Evolutionary conservation across 2,329 filamentous ascomycete genomes (phyloP).

Genomic region (Trichoderma guizhouense): DNA sequence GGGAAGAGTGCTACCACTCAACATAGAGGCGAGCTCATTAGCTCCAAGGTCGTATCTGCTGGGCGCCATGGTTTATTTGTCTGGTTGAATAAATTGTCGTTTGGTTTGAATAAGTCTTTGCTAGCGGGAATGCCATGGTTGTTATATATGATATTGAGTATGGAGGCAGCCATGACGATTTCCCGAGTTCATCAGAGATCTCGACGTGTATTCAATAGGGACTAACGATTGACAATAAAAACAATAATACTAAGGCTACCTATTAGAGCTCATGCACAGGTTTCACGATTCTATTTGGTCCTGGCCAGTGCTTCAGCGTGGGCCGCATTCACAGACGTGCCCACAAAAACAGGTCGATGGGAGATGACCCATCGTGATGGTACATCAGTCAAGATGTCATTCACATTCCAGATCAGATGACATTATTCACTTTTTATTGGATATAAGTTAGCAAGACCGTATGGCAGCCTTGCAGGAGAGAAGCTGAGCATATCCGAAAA

Average conservation of each 20-base stretch:
- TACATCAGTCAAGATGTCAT: not conserved
- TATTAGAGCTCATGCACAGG: not conserved
- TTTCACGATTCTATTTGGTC: not conserved
- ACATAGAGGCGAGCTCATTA: not conserved
- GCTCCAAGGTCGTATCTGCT: not conserved
- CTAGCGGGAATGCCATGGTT: not conserved
- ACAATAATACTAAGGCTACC: not conserved
- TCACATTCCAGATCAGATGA: not conserved
- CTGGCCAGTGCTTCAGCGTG: not conserved
- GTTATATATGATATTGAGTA: not conserved
- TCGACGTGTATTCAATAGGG: not conserved
- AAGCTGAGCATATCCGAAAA: not conserved
- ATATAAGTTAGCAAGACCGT: not conserved
- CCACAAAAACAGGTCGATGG: not conserved
- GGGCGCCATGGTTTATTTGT: not conserved
- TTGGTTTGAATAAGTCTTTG: not conserved
- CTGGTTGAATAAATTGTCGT: not conserved
- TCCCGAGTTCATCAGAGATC: not conserved
- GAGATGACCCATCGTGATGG: not conserved
- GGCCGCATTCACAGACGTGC: not conserved
- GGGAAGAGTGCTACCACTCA: constrained; percentile 2
- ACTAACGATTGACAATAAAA: not conserved
- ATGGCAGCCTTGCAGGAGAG: not conserved
- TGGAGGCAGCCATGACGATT: not conserved
- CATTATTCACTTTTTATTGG: not conserved